These are phyloP conservation scores for Lagenidium sp. DNA, from an alignment of 352 stramenopile species.

Conservation along the genomic window DNA sequence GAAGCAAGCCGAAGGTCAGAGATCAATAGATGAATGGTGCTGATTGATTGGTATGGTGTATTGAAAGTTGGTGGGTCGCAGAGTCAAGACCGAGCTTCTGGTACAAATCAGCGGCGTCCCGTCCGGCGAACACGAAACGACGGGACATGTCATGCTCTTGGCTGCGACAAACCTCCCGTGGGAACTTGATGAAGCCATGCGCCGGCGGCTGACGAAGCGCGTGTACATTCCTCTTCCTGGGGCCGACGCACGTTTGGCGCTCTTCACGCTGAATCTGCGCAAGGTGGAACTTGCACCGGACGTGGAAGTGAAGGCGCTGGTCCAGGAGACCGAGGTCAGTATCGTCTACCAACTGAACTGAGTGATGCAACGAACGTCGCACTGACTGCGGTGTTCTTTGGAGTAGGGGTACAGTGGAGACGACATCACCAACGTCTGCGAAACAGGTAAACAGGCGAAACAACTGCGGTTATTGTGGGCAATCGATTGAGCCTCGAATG, in stretches of 20 bases:
- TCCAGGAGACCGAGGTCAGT: constrained; percentile 38
- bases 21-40: no score
- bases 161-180: constrained; percentile 96
- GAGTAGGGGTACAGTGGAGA: constrained; percentile 72
- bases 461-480: not conserved
- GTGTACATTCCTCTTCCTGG: constrained; percentile 81
- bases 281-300: constrained; percentile 29
- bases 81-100: constrained; percentile 96
- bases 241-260: constrained; percentile 14
- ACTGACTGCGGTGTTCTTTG: not conserved
- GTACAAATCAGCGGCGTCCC: constrained; percentile 96
- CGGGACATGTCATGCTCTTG: constrained; percentile 88
- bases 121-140: constrained; percentile 32
- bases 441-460: constrained; percentile 15
- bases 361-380: no score
- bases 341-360: no score
- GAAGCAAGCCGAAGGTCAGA: constrained; percentile 78
- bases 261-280: constrained; percentile 26
- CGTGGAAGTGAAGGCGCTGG: constrained; percentile 50
- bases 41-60: no score
- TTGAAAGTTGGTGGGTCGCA: no score
- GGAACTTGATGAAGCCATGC: constrained; percentile 95
- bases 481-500: no score
- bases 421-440: constrained; percentile 78
- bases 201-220: constrained; percentile 92